These are phyloP conservation scores for Ustilago hordei DNA, from an alignment of 1,284 basidiomycete species.

Conservation along the genomic window DNA sequence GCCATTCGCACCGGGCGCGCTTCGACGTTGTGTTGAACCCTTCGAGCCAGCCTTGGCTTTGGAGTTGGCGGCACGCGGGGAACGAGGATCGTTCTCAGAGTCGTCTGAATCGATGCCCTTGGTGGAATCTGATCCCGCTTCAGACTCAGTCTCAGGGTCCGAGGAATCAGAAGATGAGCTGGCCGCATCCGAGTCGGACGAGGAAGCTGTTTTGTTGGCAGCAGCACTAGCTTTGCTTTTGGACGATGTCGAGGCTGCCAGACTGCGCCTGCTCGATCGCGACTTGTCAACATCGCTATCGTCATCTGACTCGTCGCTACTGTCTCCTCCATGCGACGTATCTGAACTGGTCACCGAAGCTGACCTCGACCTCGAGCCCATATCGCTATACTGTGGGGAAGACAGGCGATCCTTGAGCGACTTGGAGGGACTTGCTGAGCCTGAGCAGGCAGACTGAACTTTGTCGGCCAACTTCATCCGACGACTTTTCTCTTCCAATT, in stretches of 20 bases:
- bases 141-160: conserved; percentile 26
- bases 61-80: not conserved
- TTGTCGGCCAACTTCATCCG: conserved; percentile 34
- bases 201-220: not conserved
- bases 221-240: conserved; percentile 10
- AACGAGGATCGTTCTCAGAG: not conserved
- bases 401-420: conserved; percentile 4
- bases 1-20: not conserved
- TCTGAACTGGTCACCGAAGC: conserved; percentile 48
- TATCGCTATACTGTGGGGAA: not conserved
- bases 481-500: conserved; percentile 37
- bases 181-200: not conserved
- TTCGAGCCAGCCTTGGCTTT: conserved; percentile 3
- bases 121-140: conserved; percentile 9
- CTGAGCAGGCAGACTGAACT: conserved; percentile 1
- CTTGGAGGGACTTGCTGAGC: not conserved
- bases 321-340: conserved; percentile 32
- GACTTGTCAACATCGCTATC: conserved; percentile 8
- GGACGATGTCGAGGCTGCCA: not conserved
- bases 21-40: conserved; percentile 8
- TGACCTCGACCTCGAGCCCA: conserved; percentile 26
- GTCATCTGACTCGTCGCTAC: conserved; percentile 17
- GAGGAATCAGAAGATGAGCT: conserved; percentile 15
- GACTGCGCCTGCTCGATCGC: conserved; percentile 4
- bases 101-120: conserved; percentile 1